These are phyloP conservation scores for Prosopis cineraria DNA, from an alignment of 306 rosid species.

Conservation along the genomic window DNA sequence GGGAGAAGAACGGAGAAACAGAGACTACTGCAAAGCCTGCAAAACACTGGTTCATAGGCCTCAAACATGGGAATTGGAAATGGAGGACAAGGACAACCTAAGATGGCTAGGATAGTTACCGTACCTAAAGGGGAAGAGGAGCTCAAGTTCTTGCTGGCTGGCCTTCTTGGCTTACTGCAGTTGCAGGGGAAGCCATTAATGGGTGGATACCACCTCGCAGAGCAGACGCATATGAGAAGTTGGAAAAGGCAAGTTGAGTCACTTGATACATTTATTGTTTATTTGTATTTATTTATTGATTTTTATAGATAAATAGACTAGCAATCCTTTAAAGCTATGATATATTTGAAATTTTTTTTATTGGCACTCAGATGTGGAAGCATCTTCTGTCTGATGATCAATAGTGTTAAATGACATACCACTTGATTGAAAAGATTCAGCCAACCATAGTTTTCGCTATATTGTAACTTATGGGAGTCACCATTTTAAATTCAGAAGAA, in stretches of 20 bases:
- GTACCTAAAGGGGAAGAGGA: slow-evolving; percentile 60
- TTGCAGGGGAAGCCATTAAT: slow-evolving; percentile 81
- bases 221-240: slow-evolving; percentile 77
- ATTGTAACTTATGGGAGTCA: neutral
- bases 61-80: slow-evolving; percentile 29
- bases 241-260: slow-evolving; percentile 62
- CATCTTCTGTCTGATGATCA: neutral
- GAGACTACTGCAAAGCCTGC: slow-evolving; percentile 37
- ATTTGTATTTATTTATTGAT: neutral
- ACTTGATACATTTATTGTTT: neutral
- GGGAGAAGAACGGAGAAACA: slow-evolving; percentile 34
- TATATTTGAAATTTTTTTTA: neutral
- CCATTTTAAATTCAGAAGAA: neutral
- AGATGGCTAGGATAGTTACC: slow-evolving; percentile 38
- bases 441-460: neutral
- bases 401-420: neutral
- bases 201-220: slow-evolving; percentile 93
- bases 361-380: neutral
- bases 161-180: slow-evolving; percentile 90
- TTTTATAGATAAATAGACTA: neutral
- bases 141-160: slow-evolving; percentile 78
- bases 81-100: slow-evolving; percentile 37
- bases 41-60: slow-evolving; percentile 35
- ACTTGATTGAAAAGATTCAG: neutral
- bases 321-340: neutral